Base-by-base conservation (phyloP, 345 rosid genomes). In the Bretschneidera sinensis region DNA sequence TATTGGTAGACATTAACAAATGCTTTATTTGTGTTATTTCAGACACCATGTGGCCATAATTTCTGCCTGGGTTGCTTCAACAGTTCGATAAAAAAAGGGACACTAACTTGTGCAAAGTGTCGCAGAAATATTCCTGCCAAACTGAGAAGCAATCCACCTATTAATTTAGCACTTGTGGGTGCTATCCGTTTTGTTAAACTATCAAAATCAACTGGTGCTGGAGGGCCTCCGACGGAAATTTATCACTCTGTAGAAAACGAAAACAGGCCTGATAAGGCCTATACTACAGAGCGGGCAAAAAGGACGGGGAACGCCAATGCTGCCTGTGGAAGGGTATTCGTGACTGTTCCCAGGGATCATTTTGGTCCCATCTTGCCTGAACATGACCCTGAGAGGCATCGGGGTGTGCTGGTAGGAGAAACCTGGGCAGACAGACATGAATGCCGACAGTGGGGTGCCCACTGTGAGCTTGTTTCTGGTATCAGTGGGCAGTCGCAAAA, bases 391-490 rank as follows among this genome's bases (percentile, higher is more conserved):
- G 63, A 53, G 31, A 84, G 85, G 70, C 75, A 81, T 11, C 78
- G 67, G 53, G 92, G 94, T 20, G 85, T 86, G 57, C 69, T 82
- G 31, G 87, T 89, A n/a, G 96, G 91, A 33, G 85, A 82, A 33
- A 56, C 59, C 21, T 89, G 94, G 94, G 78, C 68, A 57, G 83
- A 76, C 24, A 78, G 86, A 45, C 20, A 78, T 50, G 87, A 78
- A 13, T 84, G 89, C 63, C 73, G 86, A n/a, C 89, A 89, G 22
- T 89, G 86, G 85, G 97, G 89, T 21, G 86, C 72, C 23, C 97
- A 89, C 69, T 73, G 70, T 52, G 81, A 87, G 9, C 85, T 69
- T 65, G 77, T 86, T 51, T 71, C 84, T 14, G 85, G 87, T 6
- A 86, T 83, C 54, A 85, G 83, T 21, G 96, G 94, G 20, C 86